A percentile compares a stretch with the other conserved stretches of the same genome.
Conservation (phyloP, 331 rosid genomes). For the Pyracantha coccinea region DNA sequence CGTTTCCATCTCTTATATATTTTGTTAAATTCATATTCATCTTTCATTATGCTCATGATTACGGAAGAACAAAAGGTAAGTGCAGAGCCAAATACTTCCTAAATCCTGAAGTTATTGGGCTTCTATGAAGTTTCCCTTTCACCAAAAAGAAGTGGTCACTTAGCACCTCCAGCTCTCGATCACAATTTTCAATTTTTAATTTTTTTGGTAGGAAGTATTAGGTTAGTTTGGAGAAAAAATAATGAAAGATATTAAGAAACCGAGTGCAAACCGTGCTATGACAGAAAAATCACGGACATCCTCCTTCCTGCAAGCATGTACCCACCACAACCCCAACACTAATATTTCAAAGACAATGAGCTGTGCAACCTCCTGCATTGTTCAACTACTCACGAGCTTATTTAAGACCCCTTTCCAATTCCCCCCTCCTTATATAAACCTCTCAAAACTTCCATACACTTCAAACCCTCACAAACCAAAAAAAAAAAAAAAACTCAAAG, state of each 20-base stretch:
- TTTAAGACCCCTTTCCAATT: conserved; percentile 38
- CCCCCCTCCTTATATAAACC: conserved; percentile 2
- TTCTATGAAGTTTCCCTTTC: neutral
- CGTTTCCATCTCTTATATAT: neutral
- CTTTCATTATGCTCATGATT: neutral
- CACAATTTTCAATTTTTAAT: neutral
- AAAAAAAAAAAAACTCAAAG: neutral
- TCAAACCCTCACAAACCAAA: neutral
- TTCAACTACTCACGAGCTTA: conserved; percentile 63
- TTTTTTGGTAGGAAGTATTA: neutral
- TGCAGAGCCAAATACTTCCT: neutral
- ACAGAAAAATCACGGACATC: conserved; percentile 25
- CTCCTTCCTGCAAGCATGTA: conserved; percentile 30
- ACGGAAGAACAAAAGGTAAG: neutral
- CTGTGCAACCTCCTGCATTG: conserved; percentile 37
- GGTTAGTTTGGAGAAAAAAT: neutral
- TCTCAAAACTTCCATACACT: neutral
- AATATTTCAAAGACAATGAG: conserved; percentile 23
- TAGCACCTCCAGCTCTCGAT: neutral
- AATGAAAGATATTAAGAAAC: neutral
- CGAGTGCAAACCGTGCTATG: conserved; percentile 4
- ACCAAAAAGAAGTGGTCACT: neutral
- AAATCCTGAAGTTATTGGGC: neutral
- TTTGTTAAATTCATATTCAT: neutral
- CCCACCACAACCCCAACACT: conserved; percentile 27